Base-by-base conservation (phyloP, 2,329 filamentous ascomycete genomes). In the Aspergillus cejpii region DNA sequence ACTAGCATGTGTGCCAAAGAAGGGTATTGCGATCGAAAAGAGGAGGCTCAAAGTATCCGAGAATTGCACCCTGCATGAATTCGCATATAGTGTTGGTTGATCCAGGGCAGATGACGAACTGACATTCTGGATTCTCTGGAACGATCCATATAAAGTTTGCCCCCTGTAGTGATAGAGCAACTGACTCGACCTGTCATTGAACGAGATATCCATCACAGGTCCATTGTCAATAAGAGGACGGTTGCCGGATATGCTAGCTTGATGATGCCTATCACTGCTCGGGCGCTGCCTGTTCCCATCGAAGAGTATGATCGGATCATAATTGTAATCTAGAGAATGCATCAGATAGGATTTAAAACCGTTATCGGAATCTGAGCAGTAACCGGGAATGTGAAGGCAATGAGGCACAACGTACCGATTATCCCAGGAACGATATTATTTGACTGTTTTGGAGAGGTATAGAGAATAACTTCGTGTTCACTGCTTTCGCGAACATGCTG, bases 21-120 rank as follows among this genome's bases (percentile, higher is more conserved):
- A 70, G 1, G 68, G 68, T 6, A 69, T 63, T 5, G 48, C 65
- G 20, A 71, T 63, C 2, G 60, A 58, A 51, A 70, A 70, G 5
- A 45, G 44, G 26, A 68, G 59, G 10, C 46, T 50, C 7, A 62
- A 43, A 2, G 44, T 49, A 12, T 52, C 41, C 1, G 56, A 54
- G 33, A 61, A 64, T 42, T 39, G 39, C 12, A 63, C 59, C 12
- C 41, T 47, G 33, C 53, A 58, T 15, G 44, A 46, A 37, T 65
- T 65, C 6, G 42, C 41, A 36, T 51, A 50, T 20, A 52, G 24
- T 20, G 27, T 51, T n/a, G 57, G 53, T n/a, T 48, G 47, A n/a
- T 37, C 48, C 12, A 38, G 17, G 11, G 34, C 36, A n/a, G 37
- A 24, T 2, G 39, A 37, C n/a, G 34, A 44, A 15, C 54, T 43